Percentiles rank a stretch among this genome's conserved stretches.
These are phyloP conservation scores for Apiospora phragmitis DNA, from an alignment of 2,329 filamentous ascomycete genomes.

Conservation along the genomic window DNA sequence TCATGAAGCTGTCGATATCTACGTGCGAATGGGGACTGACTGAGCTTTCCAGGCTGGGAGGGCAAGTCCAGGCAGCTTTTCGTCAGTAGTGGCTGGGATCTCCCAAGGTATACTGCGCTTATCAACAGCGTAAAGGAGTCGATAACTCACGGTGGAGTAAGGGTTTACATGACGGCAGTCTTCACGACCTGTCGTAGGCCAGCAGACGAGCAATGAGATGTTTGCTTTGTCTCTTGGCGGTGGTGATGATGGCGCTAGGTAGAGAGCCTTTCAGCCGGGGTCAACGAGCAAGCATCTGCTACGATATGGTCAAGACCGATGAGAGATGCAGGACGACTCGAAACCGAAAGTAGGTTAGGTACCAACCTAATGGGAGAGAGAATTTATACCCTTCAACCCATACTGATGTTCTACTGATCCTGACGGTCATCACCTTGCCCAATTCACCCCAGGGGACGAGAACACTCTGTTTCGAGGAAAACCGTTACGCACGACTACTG, in stretches of 20 bases:
- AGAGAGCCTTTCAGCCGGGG: background rate
- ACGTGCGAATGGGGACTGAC: background rate
- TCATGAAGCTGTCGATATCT: background rate
- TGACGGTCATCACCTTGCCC: background rate
- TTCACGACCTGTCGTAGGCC: background rate
- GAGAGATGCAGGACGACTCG: background rate
- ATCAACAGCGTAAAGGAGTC: background rate
- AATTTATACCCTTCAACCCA: background rate
- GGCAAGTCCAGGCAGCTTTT: slow-evolving; percentile 1
- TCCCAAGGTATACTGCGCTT: background rate
- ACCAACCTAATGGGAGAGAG: background rate
- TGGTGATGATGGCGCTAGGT: background rate
- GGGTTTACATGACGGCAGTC: slow-evolving; percentile 4
- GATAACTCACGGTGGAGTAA: background rate
- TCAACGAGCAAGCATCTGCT: background rate
- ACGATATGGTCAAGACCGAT: background rate
- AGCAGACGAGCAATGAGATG: background rate
- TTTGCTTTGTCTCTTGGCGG: background rate
- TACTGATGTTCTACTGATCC: background rate
- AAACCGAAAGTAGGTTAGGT: background rate
- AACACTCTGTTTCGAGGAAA: background rate
- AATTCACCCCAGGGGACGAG: background rate
- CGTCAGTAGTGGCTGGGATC: slow-evolving; percentile 3
- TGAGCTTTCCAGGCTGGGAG: background rate
- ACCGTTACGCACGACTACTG: background rate